Base-by-base conservation (phyloP, 1,284 basidiomycete species). In the Austroboletus olivaceoglutinosus region DNA sequence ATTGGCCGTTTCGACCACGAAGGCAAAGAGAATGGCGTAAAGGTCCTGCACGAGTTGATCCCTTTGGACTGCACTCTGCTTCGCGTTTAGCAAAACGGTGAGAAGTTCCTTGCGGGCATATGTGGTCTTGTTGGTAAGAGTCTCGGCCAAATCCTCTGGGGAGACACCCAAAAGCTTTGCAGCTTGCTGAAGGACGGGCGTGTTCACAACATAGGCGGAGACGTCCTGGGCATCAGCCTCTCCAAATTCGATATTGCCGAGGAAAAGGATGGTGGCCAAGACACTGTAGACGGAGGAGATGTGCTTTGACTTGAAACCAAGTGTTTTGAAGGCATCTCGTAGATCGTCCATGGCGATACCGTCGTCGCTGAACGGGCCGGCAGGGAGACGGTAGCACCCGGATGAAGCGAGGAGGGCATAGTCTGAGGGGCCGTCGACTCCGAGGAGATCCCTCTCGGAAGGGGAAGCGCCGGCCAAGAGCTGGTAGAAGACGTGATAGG, bases 401-500 rank as follows among this genome's bases (percentile, higher is more conserved):
- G 91, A 93, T 0, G 87, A 89, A 0, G 90, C 84, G 5, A 97
- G 78, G 2, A 96, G 80, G 1, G 82, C 78, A 62, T 96, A 97
- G 53, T 90, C 88, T 5, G 90, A 89, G 1, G 86, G 81, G 56
- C 94, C 93, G 62, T 94, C 90, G 34, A 97, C 74, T 46, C 78
- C 78, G 57, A 88, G 81, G 19, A 73, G 65, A 61, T 93, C 88
- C 22, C 92, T 80, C 67, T 97, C 92, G 29, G 83, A 72, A 11
- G 84, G 77, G 2, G 83, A 88, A 15, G 91, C 89, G 19, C 93
- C 93, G 13, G 91, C 89, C n/a, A 96, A 76, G 54, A 94, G 80
- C 70, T 98, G 92, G 74, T 98, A 95, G 70, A 99, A 96, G 34
- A 95, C 81, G 67, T 98, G 93, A 72, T 89, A 98, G 21, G 91